A percentile compares a stretch with the other conserved stretches of the same genome.
Conservation (phyloP, 768 basidiomycete genomes). For the Chalciporus pseudorubinellus region DNA sequence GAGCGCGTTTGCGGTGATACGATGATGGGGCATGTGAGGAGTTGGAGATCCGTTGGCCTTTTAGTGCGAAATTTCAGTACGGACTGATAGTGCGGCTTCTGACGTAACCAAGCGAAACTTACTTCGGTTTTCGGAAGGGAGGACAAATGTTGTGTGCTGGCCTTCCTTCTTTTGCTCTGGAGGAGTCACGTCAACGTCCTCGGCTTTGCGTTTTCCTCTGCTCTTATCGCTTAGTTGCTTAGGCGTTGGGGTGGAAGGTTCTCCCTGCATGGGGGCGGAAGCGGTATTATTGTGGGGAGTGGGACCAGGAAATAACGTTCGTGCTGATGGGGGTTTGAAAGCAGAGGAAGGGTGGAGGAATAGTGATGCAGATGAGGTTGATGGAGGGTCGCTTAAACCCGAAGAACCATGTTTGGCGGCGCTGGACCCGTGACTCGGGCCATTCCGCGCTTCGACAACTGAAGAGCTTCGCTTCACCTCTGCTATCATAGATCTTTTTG, state of each 20-base stretch:
- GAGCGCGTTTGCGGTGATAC: constrained; percentile 68
- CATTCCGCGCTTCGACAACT: constrained; percentile 19
- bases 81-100: constrained; percentile 21
- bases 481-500: constrained; percentile 11
- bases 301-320: constrained; percentile 12
- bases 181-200: constrained; percentile 68
- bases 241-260: constrained; percentile 35
- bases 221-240: constrained; percentile 34
- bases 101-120: constrained; percentile 32
- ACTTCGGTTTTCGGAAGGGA: constrained; percentile 56
- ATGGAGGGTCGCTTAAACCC: constrained; percentile 18
- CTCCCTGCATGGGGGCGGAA: constrained; percentile 16
- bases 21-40: constrained; percentile 68
- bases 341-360: constrained; percentile 14
- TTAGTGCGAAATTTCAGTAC: constrained; percentile 21
- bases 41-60: constrained; percentile 55
- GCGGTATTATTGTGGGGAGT: constrained; percentile 6
- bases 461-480: constrained; percentile 28
- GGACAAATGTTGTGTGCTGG: constrained; percentile 60
- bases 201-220: constrained; percentile 71
- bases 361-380: constrained; percentile 4
- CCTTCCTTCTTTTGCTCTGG: constrained; percentile 55
- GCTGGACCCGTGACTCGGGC: constrained; percentile 12
- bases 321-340: constrained; percentile 18
- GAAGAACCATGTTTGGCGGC: constrained; percentile 16